Conservation (phyloP, 352 stramenopile species). For the Albugo laibachii region DNA sequence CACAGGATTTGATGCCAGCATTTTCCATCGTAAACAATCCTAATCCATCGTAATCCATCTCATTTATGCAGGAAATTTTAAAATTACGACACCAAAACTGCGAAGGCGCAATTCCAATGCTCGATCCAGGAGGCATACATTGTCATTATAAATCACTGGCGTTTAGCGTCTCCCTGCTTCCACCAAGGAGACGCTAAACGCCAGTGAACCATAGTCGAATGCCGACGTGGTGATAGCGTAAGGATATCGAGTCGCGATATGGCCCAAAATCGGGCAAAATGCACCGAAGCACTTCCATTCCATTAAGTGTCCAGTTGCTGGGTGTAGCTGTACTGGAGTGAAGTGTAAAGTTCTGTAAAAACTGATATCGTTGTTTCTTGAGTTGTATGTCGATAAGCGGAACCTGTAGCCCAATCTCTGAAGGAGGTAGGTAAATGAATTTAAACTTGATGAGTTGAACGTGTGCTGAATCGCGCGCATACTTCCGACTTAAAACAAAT, state of each 20-base stretch:
- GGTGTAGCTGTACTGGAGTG: not conserved
- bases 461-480: slow-evolving; percentile 2
- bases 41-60: no score
- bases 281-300: not conserved
- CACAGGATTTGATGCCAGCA: slow-evolving; percentile 5
- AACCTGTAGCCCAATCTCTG: slow-evolving; percentile 1
- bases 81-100: no score
- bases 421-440: slow-evolving; percentile 3
- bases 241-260: slow-evolving; percentile 1
- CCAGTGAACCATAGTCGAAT: slow-evolving; percentile 4
- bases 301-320: slow-evolving; percentile 1
- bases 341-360: slow-evolving; percentile 3
- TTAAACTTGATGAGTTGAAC: slow-evolving; percentile 2
- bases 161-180: not conserved
- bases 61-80: no score
- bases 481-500: slow-evolving; percentile 6
- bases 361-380: slow-evolving; percentile 2
- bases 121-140: no score
- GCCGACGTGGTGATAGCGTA: slow-evolving; percentile 3
- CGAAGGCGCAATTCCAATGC: no score
- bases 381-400: slow-evolving; percentile 2
- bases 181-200: not conserved
- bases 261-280: slow-evolving; percentile 2
- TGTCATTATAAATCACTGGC: no score
- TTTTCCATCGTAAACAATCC: no score